Base-by-base conservation (phyloP, 2,329 filamentous ascomycete species). In the Fusarium sp. region DNA sequence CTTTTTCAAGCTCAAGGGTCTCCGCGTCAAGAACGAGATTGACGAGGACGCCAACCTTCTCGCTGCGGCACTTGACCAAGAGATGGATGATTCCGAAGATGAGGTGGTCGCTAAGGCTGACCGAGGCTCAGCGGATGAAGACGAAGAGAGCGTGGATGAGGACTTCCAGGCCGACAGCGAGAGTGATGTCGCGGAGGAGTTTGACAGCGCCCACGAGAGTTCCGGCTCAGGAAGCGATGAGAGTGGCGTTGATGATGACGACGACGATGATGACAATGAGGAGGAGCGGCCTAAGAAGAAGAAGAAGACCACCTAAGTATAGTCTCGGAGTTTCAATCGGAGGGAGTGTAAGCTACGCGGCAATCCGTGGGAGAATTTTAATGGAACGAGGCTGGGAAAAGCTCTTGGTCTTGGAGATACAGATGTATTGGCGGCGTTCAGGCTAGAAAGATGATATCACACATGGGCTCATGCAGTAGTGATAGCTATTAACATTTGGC, bases 11-110 rank as follows among this genome's bases (percentile, higher is more conserved):
- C 90, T 94, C 77, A 98, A 98, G 88, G 93, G 93, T 70, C 89
- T 99, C 79, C 94, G 96, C 64, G 95, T 97, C 66, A 98, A 98
- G 91, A 99, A 99, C 83, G 96, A 99, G 85, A 98, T 99, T 86
- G 93, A 97, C 71, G 96, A 98, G 81, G 96, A 99, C 77, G 93
- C 94, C 81, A 92, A 93, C 81, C 76, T 90, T 66, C 89, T 98
- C 69, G 93, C 94, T 35, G 93, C 94, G 13, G 95, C 94, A 24
- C 89, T 98, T 70, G 92, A 97, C 77, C 93, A 96, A 74, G 94
- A 91, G 79, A 93, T 97, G 84, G 93, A 91, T 77, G 93, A 91
- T 73, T 96, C 93, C 29, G 95, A 97, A 76, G 95, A 97, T 70
- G 93, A 95, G 73, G 92, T 93, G 47, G 93, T 92, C 31, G 89